A percentile compares a stretch with the other conserved stretches of the same genome.
Conservation (phyloP, 495 filamentous ascomycete species). For the Aspergillus bertholletiae region DNA sequence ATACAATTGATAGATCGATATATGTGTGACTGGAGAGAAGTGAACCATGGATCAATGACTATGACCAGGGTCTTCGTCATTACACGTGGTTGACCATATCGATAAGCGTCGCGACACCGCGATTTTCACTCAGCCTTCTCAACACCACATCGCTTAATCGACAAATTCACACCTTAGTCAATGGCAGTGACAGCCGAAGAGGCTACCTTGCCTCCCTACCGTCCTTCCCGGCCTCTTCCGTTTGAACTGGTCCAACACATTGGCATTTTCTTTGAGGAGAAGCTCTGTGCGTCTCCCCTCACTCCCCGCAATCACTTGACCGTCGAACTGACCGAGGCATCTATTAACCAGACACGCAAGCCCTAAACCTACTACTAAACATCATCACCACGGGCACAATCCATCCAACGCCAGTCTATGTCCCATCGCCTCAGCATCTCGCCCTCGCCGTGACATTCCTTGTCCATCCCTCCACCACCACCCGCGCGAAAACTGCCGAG, state of each 20-base stretch:
- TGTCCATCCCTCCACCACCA: constrained; percentile 70
- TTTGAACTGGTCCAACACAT: constrained; percentile 61
- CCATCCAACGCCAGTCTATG: constrained; percentile 38
- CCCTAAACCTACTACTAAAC: constrained; percentile 63
- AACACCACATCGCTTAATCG: background rate
- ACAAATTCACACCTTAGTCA: constrained; percentile 1
- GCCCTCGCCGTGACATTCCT: constrained; percentile 64
- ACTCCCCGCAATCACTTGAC: background rate
- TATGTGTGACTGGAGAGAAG: too few species aligned
- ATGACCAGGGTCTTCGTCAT: background rate
- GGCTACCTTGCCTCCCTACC: constrained; percentile 34
- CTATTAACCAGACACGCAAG: constrained; percentile 56
- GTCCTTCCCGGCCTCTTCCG: constrained; percentile 51
- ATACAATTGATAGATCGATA: too few species aligned
- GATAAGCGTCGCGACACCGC: constrained; percentile 11
- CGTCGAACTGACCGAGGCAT: background rate
- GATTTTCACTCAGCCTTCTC: background rate
- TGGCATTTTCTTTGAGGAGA: constrained; percentile 73
- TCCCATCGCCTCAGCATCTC: constrained; percentile 55
- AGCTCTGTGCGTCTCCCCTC: constrained; percentile 52
- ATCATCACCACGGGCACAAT: constrained; percentile 57
- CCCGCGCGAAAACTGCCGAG: constrained; percentile 50
- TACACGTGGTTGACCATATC: constrained; percentile 2
- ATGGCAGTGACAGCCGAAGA: constrained; percentile 22
- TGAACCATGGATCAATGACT: too few species aligned